These are phyloP conservation scores for Elasticomyces elasticus DNA, from an alignment of 495 filamentous ascomycete species.

Conservation along the genomic window DNA sequence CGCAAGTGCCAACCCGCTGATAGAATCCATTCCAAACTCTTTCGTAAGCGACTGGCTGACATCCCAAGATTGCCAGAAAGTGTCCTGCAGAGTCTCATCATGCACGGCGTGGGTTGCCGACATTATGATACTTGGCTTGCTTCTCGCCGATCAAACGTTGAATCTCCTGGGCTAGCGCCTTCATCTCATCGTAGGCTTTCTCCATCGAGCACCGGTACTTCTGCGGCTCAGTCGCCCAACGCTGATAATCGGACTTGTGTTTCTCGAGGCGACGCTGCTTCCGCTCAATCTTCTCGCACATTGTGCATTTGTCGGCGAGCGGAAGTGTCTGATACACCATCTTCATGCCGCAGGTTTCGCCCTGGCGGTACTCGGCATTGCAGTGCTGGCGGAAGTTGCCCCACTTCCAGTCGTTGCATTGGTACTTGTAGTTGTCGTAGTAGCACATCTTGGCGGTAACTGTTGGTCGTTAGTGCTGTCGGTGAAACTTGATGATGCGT, in stretches of 20 bases:
- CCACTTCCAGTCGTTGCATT: constrained; percentile 92
- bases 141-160: constrained; percentile 10
- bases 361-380: constrained; percentile 90
- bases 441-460: constrained; percentile 45
- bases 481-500: neutral
- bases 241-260: constrained; percentile 11
- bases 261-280: constrained; percentile 54
- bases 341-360: constrained; percentile 96
- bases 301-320: constrained; percentile 55
- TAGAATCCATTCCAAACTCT: neutral
- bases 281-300: constrained; percentile 86
- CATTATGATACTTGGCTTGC: constrained; percentile 2
- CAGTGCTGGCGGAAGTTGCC: constrained; percentile 89
- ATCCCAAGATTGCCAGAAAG: neutral
- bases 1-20: neutral
- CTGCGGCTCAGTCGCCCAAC: constrained; percentile 11
- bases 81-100: neutral
- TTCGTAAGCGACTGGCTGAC: neutral
- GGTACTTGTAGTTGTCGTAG: constrained; percentile 52
- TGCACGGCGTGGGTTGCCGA: constrained; percentile 12
- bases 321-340: constrained; percentile 64
- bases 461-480: neutral
- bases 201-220: constrained; percentile 14
- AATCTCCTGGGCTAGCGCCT: constrained; percentile 13
- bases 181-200: constrained; percentile 17